Evolutionary conservation across 305 asterid species (phyloP).

Genomic region (Fraxinus nigra): DNA sequence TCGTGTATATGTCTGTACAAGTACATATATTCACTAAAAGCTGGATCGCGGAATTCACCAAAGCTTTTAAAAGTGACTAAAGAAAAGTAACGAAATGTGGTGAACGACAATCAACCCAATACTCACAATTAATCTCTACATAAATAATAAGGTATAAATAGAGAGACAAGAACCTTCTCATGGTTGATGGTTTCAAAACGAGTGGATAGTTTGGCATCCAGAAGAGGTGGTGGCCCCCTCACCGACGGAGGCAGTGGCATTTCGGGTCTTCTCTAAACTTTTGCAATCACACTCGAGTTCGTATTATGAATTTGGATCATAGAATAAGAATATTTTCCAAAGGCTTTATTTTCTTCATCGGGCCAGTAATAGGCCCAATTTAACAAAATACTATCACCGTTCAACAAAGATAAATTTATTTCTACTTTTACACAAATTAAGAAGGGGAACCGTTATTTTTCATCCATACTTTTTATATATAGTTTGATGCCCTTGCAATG

Average conservation of each 20-base stretch:
- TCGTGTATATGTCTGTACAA: neutral
- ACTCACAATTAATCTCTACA: neutral
- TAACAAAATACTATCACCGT: neutral
- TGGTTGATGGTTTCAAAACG: constrained; percentile 68
- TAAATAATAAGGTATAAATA: neutral
- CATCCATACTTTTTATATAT: no score
- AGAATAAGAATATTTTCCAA: neutral
- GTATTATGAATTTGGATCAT: constrained; percentile 25
- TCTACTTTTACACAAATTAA: no score
- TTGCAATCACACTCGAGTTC: neutral
- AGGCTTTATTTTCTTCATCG: neutral
- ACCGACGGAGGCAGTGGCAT: constrained; percentile 34
- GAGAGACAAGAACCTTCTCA: constrained; percentile 54
- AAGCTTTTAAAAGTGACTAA: constrained; percentile 1
- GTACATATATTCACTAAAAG: constrained; percentile 22
- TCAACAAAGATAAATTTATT: no score
- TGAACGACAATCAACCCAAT: neutral
- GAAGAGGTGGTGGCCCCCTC: constrained; percentile 60
- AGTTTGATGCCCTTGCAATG: no score
- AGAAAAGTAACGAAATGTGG: neutral
- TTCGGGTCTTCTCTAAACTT: constrained; percentile 33
- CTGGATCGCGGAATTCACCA: neutral
- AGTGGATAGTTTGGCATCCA: constrained; percentile 31
- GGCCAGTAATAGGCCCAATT: neutral
- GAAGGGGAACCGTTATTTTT: no score